Base-by-base conservation (phyloP, 495 filamentous ascomycete species). In the Xylaria palmicola region DNA sequence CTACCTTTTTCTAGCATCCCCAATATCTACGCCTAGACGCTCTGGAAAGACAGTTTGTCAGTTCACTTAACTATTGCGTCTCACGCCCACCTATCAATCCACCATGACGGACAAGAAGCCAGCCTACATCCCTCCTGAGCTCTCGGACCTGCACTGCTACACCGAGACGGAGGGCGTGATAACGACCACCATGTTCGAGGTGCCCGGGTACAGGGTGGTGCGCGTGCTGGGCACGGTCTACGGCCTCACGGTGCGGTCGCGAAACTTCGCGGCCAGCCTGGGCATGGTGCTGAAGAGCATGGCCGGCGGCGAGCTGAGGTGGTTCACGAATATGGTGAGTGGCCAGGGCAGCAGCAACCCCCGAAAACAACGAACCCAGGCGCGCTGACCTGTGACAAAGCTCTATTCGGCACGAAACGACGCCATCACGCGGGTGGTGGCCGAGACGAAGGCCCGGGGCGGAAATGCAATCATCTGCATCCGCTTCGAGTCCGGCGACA, bases 391-490 rank as follows among this genome's bases (percentile, higher is more conserved):
- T 2, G 4, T 29, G n/a, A n/a, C 7, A 13, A 39, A 70, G 60
- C 69, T 86, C 30, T 87, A 85, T 67, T 77, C 72, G 12, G 76
- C 78, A 8, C 74, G 83, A 26, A 84, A 87, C 66, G 77, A 82
- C 47, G 83, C 83, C 9, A 77, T 83, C 54, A 74, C 75, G 58
- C 70, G 83, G 24, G 62, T 83, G 59, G 80, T 87, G 6, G 77
- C 81, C 13, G 84, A 85, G 71, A 80, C 80, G 30, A 80, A 84
- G 72, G 70, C 66, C 45, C 71, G 83, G 19, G 82, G 82, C n/a
- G 83, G 83, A 13, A 87, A 87, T 70, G 84, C 83, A 30, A 71
- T 87, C 60, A 77, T 87, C 58, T 80, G 79, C 15, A 70, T 86
- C 51, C 74, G 79, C 45, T 87, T 86, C 66, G 83, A 87, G 65